phyloP scores from a whole-genome alignment of 805 yeast species.

The Hanseniaspora meyeri region DNA sequence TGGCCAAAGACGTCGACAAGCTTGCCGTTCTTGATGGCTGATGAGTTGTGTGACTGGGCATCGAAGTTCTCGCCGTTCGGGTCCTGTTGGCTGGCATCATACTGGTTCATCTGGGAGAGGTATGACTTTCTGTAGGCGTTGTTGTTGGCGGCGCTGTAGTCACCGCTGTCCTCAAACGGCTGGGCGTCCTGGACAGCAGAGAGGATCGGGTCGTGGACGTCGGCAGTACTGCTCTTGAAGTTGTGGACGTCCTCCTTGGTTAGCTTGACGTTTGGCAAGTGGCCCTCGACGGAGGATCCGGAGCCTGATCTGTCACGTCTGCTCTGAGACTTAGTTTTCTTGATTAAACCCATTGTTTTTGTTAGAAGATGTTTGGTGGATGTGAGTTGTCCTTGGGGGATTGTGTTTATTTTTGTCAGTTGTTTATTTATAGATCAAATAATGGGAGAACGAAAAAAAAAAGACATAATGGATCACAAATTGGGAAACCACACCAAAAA shows the following conservation, averaged over 20 bases:
- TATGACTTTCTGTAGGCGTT: conserved; percentile 27
- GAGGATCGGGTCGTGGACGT: conserved; percentile 80
- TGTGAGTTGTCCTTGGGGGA: not conserved
- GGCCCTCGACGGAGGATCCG: conserved; percentile 21
- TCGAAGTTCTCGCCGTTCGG: conserved; percentile 17
- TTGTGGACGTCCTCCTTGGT: conserved; percentile 41
- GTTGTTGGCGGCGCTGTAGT: conserved; percentile 25
- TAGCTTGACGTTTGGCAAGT: conserved; percentile 30
- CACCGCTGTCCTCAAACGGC: conserved; percentile 66
- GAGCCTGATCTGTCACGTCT: conserved; percentile 20
- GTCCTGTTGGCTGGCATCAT: conserved; percentile 13
- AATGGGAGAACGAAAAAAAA: too few species aligned
- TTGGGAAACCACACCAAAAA: too few species aligned
- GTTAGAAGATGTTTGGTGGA: not conserved
- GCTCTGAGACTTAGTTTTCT: conserved; percentile 28
- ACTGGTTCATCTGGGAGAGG: conserved; percentile 18
- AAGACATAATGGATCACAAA: too few species aligned
- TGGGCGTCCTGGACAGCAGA: conserved; percentile 91
- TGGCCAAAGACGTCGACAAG: conserved; percentile 70
- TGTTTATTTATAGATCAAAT: not conserved
- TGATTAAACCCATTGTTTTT: conserved; percentile 35
- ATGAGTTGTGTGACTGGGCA: conserved; percentile 17
- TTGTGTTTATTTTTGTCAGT: too few species aligned
- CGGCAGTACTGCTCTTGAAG: conserved; percentile 52
- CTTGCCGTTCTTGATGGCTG: conserved; percentile 23